phyloP scores from a whole-genome alignment of 176 grass and related monocot species.

The Rhynchospora tenuis region DNA sequence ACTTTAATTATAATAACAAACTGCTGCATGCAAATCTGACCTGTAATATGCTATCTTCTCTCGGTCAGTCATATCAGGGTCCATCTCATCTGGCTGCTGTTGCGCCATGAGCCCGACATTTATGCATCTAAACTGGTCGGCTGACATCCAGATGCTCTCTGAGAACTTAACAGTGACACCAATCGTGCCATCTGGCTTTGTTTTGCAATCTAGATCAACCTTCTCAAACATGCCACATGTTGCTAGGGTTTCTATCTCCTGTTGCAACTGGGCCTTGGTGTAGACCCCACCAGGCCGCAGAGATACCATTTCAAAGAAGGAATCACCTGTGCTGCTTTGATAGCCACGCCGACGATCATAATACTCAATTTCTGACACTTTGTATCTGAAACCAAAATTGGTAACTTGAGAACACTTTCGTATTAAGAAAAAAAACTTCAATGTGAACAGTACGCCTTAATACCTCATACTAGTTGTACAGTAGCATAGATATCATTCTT shows the following conservation, averaged over 20 bases:
- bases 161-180: slow-evolving; percentile 64
- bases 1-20: background rate
- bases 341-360: slow-evolving; percentile 43
- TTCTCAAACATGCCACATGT: slow-evolving; percentile 92
- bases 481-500: background rate
- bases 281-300: slow-evolving; percentile 82
- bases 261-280: slow-evolving; percentile 84
- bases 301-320: slow-evolving; percentile 94
- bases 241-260: slow-evolving; percentile 84
- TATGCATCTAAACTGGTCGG: slow-evolving; percentile 82
- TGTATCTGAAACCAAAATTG: slow-evolving; percentile 39
- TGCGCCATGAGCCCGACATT: slow-evolving; percentile 84
- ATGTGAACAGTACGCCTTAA: background rate
- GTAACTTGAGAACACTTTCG: background rate
- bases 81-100: slow-evolving; percentile 67
- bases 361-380: slow-evolving; percentile 87
- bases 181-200: slow-evolving; percentile 84
- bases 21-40: slow-evolving; percentile 14
- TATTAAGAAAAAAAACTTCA: background rate
- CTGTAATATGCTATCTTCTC: slow-evolving; percentile 88
- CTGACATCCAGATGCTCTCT: slow-evolving; percentile 78
- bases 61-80: slow-evolving; percentile 89
- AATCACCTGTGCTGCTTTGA: slow-evolving; percentile 62
- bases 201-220: slow-evolving; percentile 82
- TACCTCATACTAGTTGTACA: background rate